Evolutionary conservation across 345 rosid species (phyloP), one percentile per base, ranked within the genome.

Genomic region (Populus alba): DNA sequence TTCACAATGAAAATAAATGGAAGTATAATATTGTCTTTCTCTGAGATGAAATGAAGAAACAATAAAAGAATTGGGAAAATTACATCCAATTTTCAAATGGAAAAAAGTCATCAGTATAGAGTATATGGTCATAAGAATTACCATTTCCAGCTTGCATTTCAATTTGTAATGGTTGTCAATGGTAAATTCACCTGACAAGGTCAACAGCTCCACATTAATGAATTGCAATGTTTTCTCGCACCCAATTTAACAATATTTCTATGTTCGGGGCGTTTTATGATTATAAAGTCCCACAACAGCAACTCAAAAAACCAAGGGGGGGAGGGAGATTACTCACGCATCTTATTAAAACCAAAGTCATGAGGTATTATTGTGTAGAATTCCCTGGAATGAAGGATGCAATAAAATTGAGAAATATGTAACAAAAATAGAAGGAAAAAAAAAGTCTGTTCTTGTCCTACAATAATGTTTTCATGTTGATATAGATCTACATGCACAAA

Each of bases 351-450:
- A 62, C 97, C 98, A 71, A 95, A 92, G 82, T 91, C 94, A 87
- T 95, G 97, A n/a, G 98, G 97, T 77, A 95, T 91, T 70, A 89
- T 89, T 2, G 95, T 90, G 78, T 95, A 93, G 86, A 95, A 95
- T 86, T 95, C 94, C 62, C 98, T 95, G 93, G 83, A 85, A 79
- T 27, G 61, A 70, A 80, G 68, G 66, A 39, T 15, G 18, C 16
- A 82, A 33, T 33, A 49, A 25, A 73, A 65, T 74, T n/a, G 15
- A 41, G 68, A 11, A 37, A 80, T 22, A 9, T 11, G 57, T 37
- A 66, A 15, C 1, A 33, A 27, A 7, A 23, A 45, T 45, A n/a
- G 23, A 75, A 38, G 57, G 43, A 53, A 16, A 66, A 63, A 53
- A 22, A 45, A 38, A 49, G 16, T 22, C 12, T 8, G 20, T 33